phyloP scores from a whole-genome alignment of 371 early-diverging fungal species.

The Mucor piriformis region DNA sequence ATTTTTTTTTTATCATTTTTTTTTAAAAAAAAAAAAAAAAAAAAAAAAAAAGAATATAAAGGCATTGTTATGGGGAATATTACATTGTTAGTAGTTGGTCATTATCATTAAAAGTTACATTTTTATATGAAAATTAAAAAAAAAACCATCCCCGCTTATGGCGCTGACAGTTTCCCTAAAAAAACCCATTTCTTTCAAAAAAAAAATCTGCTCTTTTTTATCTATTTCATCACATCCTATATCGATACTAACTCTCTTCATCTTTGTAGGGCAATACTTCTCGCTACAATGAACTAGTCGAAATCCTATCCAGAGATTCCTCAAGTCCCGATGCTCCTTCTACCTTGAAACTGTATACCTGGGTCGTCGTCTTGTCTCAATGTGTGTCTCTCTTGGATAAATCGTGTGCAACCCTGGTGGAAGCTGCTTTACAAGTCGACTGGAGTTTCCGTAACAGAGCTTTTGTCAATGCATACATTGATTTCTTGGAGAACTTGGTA shows the following conservation, averaged over 20 bases:
- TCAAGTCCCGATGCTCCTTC: conserved; percentile 54
- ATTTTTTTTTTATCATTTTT: conserved; percentile 1
- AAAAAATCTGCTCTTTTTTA: neutral
- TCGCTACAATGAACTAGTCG: conserved; percentile 57
- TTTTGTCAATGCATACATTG: conserved; percentile 68
- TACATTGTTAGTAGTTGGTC: conserved; percentile 11
- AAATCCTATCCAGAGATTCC: conserved; percentile 43
- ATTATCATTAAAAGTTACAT: conserved; percentile 1
- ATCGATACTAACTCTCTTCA: neutral
- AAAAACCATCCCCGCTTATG: neutral
- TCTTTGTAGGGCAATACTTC: conserved; percentile 49
- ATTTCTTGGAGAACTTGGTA: conserved; percentile 80
- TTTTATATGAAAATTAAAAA: neutral
- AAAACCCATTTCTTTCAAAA: conserved; percentile 15
- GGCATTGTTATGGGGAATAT: neutral
- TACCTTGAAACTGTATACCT: conserved; percentile 48
- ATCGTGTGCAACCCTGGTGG: conserved; percentile 65
- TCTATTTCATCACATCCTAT: neutral
- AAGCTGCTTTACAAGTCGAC: conserved; percentile 70
- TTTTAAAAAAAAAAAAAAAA: conserved; percentile 4
- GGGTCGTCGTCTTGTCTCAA: conserved; percentile 57
- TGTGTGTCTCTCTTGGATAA: conserved; percentile 60
- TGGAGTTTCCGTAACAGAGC: conserved; percentile 67
- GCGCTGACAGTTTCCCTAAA: conserved; percentile 9
- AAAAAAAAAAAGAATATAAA: neutral